Percentiles rank a stretch among this genome's conserved stretches.
Evolutionary conservation across 768 basidiomycete genomes (phyloP).

Genomic region (Mycena olivaceomarginata): DNA sequence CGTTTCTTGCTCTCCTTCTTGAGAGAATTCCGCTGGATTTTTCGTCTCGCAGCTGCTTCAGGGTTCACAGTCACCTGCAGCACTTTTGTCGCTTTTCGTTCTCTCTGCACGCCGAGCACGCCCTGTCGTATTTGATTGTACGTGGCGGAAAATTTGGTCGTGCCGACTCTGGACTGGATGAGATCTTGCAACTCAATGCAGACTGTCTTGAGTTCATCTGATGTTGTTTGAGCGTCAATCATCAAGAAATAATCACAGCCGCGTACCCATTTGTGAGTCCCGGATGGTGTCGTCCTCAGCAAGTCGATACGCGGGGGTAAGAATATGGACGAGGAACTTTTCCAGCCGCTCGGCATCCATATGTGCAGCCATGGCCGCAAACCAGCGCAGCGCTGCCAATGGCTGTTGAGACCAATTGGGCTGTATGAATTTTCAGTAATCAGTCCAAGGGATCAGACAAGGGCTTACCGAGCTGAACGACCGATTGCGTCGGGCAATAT

Average conservation of each 20-base stretch:
- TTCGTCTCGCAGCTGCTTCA: conserved; percentile 84
- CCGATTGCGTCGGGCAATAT: conserved; percentile 80
- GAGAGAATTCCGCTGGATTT: conserved; percentile 78
- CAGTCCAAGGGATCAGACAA: background rate
- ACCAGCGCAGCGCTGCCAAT: conserved; percentile 89
- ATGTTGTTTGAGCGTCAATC: background rate
- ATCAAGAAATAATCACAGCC: background rate
- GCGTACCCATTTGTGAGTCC: conserved; percentile 86
- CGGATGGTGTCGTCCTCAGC: conserved; percentile 90
- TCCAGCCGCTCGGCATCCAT: conserved; percentile 78
- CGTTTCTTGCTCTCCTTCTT: conserved; percentile 94
- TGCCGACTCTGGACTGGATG: conserved; percentile 90
- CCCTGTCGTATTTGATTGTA: conserved; percentile 91
- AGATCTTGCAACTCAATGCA: conserved; percentile 92
- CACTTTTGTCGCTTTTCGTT: conserved; percentile 78
- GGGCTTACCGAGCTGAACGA: conserved; percentile 65
- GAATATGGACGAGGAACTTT: conserved; percentile 86
- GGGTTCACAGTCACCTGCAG: conserved; percentile 83
- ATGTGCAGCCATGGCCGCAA: conserved; percentile 91
- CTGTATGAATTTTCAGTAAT: conserved; percentile 60
- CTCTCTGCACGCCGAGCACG: conserved; percentile 78
- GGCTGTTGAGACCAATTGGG: conserved; percentile 91
- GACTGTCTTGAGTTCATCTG: conserved; percentile 90
- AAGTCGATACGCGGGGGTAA: conserved; percentile 92
- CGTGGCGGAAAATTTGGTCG: conserved; percentile 85